These are phyloP conservation scores for Fusarium anguioides DNA, from an alignment of 2,329 filamentous ascomycete species.

Conservation along the genomic window DNA sequence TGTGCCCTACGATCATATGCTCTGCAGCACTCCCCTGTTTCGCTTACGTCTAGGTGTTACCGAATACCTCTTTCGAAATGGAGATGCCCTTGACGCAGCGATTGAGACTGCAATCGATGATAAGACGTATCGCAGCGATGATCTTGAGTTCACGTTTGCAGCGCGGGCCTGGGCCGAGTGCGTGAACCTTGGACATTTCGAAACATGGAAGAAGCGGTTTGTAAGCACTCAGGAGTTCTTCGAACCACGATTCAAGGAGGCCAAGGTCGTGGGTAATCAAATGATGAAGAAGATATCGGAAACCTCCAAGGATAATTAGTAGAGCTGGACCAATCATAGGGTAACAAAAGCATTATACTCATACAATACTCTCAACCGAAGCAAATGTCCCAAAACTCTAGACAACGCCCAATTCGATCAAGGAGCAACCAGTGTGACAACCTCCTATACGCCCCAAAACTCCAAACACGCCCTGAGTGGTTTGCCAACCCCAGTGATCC, in stretches of 20 bases:
- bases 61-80: conserved; percentile 91
- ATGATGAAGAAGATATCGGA: conserved; percentile 98
- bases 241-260: conserved; percentile 87
- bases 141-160: conserved; percentile 97
- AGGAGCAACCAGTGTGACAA: neutral
- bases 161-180: conserved; percentile 96
- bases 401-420: neutral
- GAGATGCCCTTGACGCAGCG: conserved; percentile 82
- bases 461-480: neutral
- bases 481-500: neutral
- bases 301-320: conserved; percentile 66
- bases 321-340: neutral
- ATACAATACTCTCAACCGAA: conserved; percentile 5
- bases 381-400: conserved; percentile 16
- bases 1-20: conserved; percentile 99
- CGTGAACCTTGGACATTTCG: conserved; percentile 90
- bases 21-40: conserved; percentile 97
- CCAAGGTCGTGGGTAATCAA: conserved; percentile 87
- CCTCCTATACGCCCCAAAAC: conserved; percentile 4
- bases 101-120: conserved; percentile 89
- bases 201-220: conserved; percentile 92
- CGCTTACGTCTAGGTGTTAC: conserved; percentile 97
- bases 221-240: conserved; percentile 92
- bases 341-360: conserved; percentile 3
- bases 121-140: conserved; percentile 91